phyloP scores from a whole-genome alignment of 148 eudicot species.

The Chenopodium suecicum region DNA sequence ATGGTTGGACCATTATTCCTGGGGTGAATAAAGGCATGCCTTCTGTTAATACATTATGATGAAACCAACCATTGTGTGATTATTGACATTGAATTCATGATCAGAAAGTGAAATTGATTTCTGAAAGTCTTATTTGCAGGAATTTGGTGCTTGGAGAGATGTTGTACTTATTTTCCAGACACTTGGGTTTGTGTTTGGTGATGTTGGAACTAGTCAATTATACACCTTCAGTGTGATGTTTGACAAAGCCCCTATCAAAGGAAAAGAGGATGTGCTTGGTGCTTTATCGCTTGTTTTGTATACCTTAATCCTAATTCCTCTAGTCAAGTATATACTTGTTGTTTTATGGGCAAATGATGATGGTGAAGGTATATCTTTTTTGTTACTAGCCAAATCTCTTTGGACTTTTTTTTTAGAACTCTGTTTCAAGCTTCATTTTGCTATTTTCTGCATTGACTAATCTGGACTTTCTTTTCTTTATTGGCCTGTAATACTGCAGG shows the following conservation, averaged over 20 bases:
- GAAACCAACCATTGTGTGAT: not conserved
- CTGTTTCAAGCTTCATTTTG: conserved; percentile 9
- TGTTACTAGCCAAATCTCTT: conserved; percentile 17
- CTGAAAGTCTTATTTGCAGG: conserved; percentile 56
- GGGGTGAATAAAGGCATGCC: not conserved
- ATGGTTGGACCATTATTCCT: not conserved
- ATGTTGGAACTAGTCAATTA: conserved; percentile 95
- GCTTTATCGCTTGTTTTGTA: conserved; percentile 90
- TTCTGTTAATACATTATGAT: not conserved
- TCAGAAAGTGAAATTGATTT: not conserved
- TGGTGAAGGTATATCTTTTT: conserved; percentile 74
- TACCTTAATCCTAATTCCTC: conserved; percentile 75
- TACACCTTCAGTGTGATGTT: conserved; percentile 98
- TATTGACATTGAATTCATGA: not conserved
- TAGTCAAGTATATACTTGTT: conserved; percentile 77
- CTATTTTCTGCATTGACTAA: conserved; percentile 12
- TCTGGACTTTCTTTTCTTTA: conserved; percentile 1
- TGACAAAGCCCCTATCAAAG: conserved; percentile 83
- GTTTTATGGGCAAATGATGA: conserved; percentile 98
- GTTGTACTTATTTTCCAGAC: conserved; percentile 69
- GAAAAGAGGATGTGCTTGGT: conserved; percentile 85
- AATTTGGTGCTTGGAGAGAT: conserved; percentile 61
- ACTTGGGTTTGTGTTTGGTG: conserved; percentile 96
- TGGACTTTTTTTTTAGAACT: not conserved
- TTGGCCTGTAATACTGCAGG: conserved; percentile 51